These are phyloP conservation scores for Colletotrichum sp. DNA, from an alignment of 2,329 filamentous ascomycete genomes.

Conservation along the genomic window DNA sequence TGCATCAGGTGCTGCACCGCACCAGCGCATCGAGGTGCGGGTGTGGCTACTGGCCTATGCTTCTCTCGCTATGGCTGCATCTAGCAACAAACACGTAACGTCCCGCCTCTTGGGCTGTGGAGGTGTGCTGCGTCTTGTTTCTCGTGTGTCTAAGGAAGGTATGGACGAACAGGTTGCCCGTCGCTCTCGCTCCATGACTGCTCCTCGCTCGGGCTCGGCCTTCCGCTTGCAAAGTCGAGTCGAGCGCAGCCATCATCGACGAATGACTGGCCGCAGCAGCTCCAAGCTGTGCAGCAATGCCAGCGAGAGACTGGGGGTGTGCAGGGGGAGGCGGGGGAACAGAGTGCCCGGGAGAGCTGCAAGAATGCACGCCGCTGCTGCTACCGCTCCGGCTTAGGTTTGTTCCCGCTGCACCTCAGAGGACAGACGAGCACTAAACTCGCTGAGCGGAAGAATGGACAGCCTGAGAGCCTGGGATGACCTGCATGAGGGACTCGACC, in stretches of 20 bases:
- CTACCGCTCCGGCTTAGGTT: neutral
- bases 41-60: slow-evolving; percentile 20
- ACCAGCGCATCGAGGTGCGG: neutral
- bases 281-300: neutral
- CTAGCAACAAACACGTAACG: slow-evolving; percentile 15
- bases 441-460: neutral
- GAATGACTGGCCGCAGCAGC: slow-evolving; percentile 11
- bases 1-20: neutral
- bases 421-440: neutral
- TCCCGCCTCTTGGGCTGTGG: neutral
- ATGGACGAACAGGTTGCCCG: neutral
- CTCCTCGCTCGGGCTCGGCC: neutral
- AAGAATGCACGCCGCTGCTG: neutral
- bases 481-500: slow-evolving; percentile 12
- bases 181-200: neutral
- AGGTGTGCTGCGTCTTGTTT: neutral
- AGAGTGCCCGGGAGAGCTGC: neutral
- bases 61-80: slow-evolving; percentile 7
- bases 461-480: slow-evolving; percentile 2
- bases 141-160: neutral
- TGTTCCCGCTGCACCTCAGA: neutral
- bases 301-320: neutral
- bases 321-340: neutral
- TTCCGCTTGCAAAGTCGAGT: slow-evolving; percentile 1
- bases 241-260: neutral